Conservation (phyloP, 2,329 filamentous ascomycete species). For the Thermomyces lanuginosus region DNA sequence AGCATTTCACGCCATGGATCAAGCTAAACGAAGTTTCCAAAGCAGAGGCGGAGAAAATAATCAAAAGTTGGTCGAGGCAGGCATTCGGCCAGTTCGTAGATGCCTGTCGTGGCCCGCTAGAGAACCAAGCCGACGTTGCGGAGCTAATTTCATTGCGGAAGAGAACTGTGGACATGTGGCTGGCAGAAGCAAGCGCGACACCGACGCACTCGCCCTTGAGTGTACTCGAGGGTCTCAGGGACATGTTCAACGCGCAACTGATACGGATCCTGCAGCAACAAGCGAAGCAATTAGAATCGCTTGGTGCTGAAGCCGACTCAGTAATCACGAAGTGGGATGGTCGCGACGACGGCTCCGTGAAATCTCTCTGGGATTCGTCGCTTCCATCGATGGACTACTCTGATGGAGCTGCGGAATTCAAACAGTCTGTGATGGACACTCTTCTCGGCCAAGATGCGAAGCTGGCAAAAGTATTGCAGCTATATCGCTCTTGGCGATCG, state of each 20-base stretch:
- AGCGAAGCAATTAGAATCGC: constrained; percentile 45
- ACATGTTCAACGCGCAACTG: constrained; percentile 52
- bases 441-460: constrained; percentile 56
- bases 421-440: constrained; percentile 50
- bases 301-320: constrained; percentile 48
- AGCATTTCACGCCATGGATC: constrained; percentile 73
- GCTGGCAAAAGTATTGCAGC: constrained; percentile 44
- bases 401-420: constrained; percentile 50
- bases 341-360: constrained; percentile 34
- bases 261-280: constrained; percentile 46
- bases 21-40: constrained; percentile 60
- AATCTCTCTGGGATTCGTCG: constrained; percentile 51
- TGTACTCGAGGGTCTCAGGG: constrained; percentile 52
- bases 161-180: constrained; percentile 57
- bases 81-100: constrained; percentile 44
- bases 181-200: constrained; percentile 50
- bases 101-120: constrained; percentile 46
- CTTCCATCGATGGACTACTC: constrained; percentile 49
- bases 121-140: constrained; percentile 47
- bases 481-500: constrained; percentile 58
- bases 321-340: constrained; percentile 46
- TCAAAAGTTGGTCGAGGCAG: constrained; percentile 47
- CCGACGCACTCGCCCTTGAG: constrained; percentile 35
- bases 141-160: constrained; percentile 54
- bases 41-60: constrained; percentile 42